A percentile compares a stretch with the other conserved stretches of the same genome.
Evolutionary conservation across 495 filamentous ascomycete genomes (phyloP).

Genomic region (Neurospora discreta): DNA sequence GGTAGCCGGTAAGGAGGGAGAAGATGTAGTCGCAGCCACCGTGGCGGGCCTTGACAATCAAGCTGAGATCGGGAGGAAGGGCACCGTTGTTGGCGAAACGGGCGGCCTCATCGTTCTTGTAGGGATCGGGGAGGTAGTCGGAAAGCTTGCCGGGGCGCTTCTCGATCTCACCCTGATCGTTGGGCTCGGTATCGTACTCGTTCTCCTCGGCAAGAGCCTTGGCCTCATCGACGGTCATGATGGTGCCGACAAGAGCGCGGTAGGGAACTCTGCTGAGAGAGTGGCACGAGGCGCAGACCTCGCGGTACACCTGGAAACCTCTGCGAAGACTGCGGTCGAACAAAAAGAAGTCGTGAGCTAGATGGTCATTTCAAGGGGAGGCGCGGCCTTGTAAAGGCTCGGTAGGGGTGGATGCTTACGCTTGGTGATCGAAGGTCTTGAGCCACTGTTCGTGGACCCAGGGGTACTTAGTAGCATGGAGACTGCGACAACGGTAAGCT

Average conservation of each 20-base stretch:
- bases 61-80: slow-evolving; percentile 89
- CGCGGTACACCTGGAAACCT: slow-evolving; percentile 99
- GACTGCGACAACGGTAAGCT: slow-evolving; percentile 42
- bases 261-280: slow-evolving; percentile 90
- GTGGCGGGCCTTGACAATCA: slow-evolving; percentile 96
- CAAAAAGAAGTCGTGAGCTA: slow-evolving; percentile 10
- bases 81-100: slow-evolving; percentile 97
- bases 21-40: slow-evolving; percentile 99
- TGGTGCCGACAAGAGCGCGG: slow-evolving; percentile 79
- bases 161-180: slow-evolving; percentile 94
- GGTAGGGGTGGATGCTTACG: slow-evolving; percentile 47
- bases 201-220: slow-evolving; percentile 94
- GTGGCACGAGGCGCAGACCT: slow-evolving; percentile 97
- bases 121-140: slow-evolving; percentile 89
- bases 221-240: slow-evolving; percentile 94
- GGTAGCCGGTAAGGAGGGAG: slow-evolving; percentile 93
- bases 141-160: slow-evolving; percentile 97
- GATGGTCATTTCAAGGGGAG: neutral
- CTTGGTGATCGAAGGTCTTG: slow-evolving; percentile 93
- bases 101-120: slow-evolving; percentile 98
- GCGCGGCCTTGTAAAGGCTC: neutral
- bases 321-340: slow-evolving; percentile 65
- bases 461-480: slow-evolving; percentile 85
- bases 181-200: slow-evolving; percentile 97
- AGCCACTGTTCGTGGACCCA: slow-evolving; percentile 87